phyloP scores from a whole-genome alignment of 2,329 filamentous ascomycete species.

The Fusarium sp. region DNA sequence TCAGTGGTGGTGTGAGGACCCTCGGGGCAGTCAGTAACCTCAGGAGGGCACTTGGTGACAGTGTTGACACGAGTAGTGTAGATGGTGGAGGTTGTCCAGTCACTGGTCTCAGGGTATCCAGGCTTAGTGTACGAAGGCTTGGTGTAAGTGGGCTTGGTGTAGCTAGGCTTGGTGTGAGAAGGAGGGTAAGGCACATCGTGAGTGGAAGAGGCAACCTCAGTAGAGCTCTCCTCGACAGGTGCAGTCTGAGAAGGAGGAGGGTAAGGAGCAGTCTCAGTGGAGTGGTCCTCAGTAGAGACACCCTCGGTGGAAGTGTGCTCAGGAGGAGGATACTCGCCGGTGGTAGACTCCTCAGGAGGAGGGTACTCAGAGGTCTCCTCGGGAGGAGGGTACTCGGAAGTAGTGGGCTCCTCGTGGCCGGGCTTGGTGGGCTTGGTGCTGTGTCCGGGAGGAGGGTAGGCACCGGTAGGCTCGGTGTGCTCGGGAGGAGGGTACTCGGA shows the following conservation, averaged over 20 bases:
- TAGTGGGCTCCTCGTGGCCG: background rate
- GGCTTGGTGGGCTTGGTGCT: constrained; percentile 2
- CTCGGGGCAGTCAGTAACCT: constrained; percentile 25
- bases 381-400: constrained; percentile 9
- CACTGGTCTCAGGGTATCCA: constrained; percentile 26
- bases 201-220: background rate
- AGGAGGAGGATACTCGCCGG: constrained; percentile 15
- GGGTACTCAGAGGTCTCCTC: background rate
- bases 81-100: constrained; percentile 34
- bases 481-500: background rate
- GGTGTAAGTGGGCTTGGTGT: constrained; percentile 18
- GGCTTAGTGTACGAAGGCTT: constrained; percentile 27
- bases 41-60: constrained; percentile 31
- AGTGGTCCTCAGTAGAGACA: background rate
- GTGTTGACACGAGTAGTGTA: constrained; percentile 37
- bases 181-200: constrained; percentile 5
- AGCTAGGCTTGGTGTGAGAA: constrained; percentile 5
- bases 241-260: background rate
- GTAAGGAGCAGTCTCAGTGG: background rate
- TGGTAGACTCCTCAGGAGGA: background rate
- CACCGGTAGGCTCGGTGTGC: background rate
- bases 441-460: constrained; percentile 9
- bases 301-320: background rate
- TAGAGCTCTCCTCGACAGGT: background rate
- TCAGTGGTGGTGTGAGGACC: constrained; percentile 31